These are phyloP conservation scores for Alternaria metachromatica DNA, from an alignment of 2,329 filamentous ascomycete species.

Conservation along the genomic window DNA sequence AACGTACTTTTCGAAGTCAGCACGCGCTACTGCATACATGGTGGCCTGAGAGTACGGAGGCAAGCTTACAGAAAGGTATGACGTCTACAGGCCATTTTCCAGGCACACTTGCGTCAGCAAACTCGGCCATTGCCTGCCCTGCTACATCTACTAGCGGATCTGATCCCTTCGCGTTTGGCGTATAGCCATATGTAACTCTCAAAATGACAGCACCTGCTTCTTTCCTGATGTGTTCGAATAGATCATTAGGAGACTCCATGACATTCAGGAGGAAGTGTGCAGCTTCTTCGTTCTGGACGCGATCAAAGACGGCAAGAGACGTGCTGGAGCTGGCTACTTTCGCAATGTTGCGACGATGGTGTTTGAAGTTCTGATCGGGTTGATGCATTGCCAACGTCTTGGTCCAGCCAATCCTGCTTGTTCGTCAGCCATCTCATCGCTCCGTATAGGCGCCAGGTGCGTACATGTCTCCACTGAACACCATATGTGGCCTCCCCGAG, in stretches of 20 bases:
- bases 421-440: background rate
- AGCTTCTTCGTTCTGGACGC: slow-evolving; percentile 37
- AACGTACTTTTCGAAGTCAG: slow-evolving; percentile 33
- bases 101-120: slow-evolving; percentile 50
- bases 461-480: slow-evolving; percentile 37
- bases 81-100: slow-evolving; percentile 57
- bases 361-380: slow-evolving; percentile 30
- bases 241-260: slow-evolving; percentile 24
- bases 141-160: slow-evolving; percentile 57
- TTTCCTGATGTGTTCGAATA: slow-evolving; percentile 38
- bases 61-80: slow-evolving; percentile 51
- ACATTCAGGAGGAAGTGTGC: slow-evolving; percentile 37
- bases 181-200: slow-evolving; percentile 52
- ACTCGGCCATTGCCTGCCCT: slow-evolving; percentile 50
- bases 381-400: slow-evolving; percentile 28
- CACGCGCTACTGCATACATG: background rate
- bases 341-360: slow-evolving; percentile 34
- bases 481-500: slow-evolving; percentile 30
- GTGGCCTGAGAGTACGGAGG: background rate
- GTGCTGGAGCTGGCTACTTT: slow-evolving; percentile 33
- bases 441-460: background rate
- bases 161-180: slow-evolving; percentile 45
- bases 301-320: slow-evolving; percentile 32
- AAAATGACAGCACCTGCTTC: slow-evolving; percentile 38
- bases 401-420: slow-evolving; percentile 34